Percentiles rank a stretch among this genome's conserved stretches.
Conservation (phyloP, 2,329 filamentous ascomycete genomes). For the Arthrobotrys conoides region DNA sequence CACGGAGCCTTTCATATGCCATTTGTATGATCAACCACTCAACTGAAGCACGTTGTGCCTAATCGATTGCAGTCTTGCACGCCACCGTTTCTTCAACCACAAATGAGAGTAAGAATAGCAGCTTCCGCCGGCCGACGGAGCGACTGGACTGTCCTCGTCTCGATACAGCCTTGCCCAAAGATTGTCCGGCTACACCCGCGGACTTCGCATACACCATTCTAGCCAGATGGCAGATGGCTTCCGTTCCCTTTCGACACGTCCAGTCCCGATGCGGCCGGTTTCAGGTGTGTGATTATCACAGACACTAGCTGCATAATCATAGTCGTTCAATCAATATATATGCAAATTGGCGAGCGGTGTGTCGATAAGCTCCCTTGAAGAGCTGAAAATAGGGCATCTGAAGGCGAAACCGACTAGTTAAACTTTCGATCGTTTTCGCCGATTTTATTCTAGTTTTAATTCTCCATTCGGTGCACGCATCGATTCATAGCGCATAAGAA, state of each 20-base stretch:
- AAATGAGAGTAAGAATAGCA: slow-evolving; percentile 15
- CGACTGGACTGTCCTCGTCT: slow-evolving; percentile 34
- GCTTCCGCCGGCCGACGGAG: slow-evolving; percentile 47
- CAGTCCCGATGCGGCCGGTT: slow-evolving; percentile 27
- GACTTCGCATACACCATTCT: slow-evolving; percentile 22
- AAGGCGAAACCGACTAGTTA: slow-evolving; percentile 23
- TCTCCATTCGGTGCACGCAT: slow-evolving; percentile 43
- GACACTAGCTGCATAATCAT: slow-evolving; percentile 26
- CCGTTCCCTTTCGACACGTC: slow-evolving; percentile 27
- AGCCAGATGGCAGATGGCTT: slow-evolving; percentile 24
- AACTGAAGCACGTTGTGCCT: slow-evolving; percentile 12
- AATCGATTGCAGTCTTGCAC: slow-evolving; percentile 34
- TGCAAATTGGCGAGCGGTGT: too few relatives aligned
- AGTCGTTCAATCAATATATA: background rate
- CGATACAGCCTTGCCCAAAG: background rate
- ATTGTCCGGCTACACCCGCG: slow-evolving; percentile 22
- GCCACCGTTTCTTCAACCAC: slow-evolving; percentile 39
- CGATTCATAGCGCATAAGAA: background rate
- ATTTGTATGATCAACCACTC: slow-evolving; percentile 18
- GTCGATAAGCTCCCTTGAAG: slow-evolving; percentile 21
- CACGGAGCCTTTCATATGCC: slow-evolving; percentile 44
- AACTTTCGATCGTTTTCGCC: slow-evolving; percentile 41
- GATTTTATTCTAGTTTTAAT: slow-evolving; percentile 47
- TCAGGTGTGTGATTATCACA: slow-evolving; percentile 30
- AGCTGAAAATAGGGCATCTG: slow-evolving; percentile 31